phyloP scores from a whole-genome alignment of 2,329 filamentous ascomycete genomes.

The Metarhizium humberi region DNA sequence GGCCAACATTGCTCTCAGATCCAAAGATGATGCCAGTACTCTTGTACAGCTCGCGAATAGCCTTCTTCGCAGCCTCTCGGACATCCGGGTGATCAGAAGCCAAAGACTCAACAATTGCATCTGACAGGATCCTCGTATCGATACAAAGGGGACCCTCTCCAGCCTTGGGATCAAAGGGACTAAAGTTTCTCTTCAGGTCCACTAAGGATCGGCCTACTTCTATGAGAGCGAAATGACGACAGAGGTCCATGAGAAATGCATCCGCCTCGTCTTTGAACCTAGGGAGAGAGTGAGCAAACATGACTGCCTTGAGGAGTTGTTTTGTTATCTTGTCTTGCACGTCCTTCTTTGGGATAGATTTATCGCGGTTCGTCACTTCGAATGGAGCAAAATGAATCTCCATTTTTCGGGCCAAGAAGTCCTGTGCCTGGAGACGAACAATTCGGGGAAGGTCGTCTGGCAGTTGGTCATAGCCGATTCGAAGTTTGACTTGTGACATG shows the following conservation, averaged over 20 bases:
- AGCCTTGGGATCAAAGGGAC: slow-evolving; percentile 72
- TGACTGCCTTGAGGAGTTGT: slow-evolving; percentile 79
- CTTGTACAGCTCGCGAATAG: slow-evolving; percentile 70
- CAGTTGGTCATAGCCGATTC: slow-evolving; percentile 77
- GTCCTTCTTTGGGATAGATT: slow-evolving; percentile 79
- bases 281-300: slow-evolving; percentile 74
- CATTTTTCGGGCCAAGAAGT: slow-evolving; percentile 64
- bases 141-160: slow-evolving; percentile 83
- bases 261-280: slow-evolving; percentile 71
- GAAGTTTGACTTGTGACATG: slow-evolving; percentile 79
- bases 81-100: slow-evolving; percentile 76
- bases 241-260: slow-evolving; percentile 68
- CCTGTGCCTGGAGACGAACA: slow-evolving; percentile 81
- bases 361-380: slow-evolving; percentile 66
- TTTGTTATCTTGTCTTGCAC: slow-evolving; percentile 75
- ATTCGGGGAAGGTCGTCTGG: slow-evolving; percentile 83
- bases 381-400: slow-evolving; percentile 63
- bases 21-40: slow-evolving; percentile 74
- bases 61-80: slow-evolving; percentile 71
- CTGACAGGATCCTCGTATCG: slow-evolving; percentile 77
- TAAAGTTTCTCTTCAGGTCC: slow-evolving; percentile 65
- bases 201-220: slow-evolving; percentile 82
- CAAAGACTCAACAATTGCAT: slow-evolving; percentile 83
- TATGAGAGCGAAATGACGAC: slow-evolving; percentile 81
- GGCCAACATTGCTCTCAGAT: slow-evolving; percentile 58